Base-by-base conservation (phyloP, 208 protist species). In the Trypanosoma conorhini region DNA sequence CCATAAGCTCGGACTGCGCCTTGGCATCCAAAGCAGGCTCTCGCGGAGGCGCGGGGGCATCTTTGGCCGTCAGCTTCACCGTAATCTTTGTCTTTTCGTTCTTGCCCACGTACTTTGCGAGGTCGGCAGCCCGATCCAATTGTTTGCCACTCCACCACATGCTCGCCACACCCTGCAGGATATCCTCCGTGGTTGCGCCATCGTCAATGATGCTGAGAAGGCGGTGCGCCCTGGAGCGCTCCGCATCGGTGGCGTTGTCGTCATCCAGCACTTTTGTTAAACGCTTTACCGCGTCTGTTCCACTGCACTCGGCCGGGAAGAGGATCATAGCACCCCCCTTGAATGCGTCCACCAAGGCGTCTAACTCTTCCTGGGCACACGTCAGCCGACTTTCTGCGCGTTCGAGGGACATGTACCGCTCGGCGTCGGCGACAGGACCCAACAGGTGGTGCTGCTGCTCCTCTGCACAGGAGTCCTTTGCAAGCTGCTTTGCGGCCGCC, bases 41-140 rank as follows among this genome's bases (percentile, higher is more conserved):
- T 1, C 93, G 80, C 12, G 92, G 83, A 21, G 95, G 95, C 12
- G 94, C 77, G 46, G 74, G 70, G 5, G 74, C 77, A 35, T 91
- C 91, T 28, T 93, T 81, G 4, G 81, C 58, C 19, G 81, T 79
- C 35, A 98, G 70, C 79, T 98, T 98, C 68, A 96, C 91, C 50
- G 92, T 94, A 55, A 98, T 88, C 72, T 95, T 96, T 22, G 92
- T 98, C 77, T 97, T 97, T 26, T 98, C 94, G 72, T 98, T 98
- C 67, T 91, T 96, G 24, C 94, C 94, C 51, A 94, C 71, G 52
- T 96, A 97, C 68, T 95, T 95, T 64, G 74, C 62, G 19, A 97
- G 82, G 56, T 93, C 84, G 5, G 82, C 76, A 33, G 79, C 76
- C 15, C 83, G 85, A 48, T 89, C 83, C 44, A 98, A 82, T 56